phyloP scores from a whole-genome alignment of 2,329 filamentous ascomycete genomes.

The Pseudofabraea citricarpa region DNA sequence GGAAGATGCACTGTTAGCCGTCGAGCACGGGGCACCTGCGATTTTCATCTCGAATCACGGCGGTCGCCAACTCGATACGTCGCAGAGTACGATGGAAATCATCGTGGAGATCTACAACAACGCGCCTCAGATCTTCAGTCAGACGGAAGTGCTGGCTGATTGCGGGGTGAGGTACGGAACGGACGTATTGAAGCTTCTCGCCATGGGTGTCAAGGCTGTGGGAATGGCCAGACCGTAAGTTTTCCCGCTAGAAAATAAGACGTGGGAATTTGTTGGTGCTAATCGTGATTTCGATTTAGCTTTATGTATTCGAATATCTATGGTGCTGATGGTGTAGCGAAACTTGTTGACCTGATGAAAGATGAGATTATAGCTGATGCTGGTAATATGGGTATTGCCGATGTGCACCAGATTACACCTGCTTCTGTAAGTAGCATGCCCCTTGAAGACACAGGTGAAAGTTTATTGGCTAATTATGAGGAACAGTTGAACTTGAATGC shows the following conservation, averaged over 20 bases:
- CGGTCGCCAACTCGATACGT: conserved; percentile 54
- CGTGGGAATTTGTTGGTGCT: no score
- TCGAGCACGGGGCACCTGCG: conserved; percentile 29
- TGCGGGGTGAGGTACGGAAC: conserved; percentile 50
- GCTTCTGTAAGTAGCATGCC: not conserved
- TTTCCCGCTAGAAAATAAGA: not conserved
- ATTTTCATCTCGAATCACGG: conserved; percentile 37
- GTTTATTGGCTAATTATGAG: not conserved
- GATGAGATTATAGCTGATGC: conserved; percentile 3
- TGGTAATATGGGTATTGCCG: not conserved
- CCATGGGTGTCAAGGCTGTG: conserved; percentile 55
- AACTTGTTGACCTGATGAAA: conserved; percentile 1
- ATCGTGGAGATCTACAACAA: conserved; percentile 48
- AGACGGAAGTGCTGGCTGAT: conserved; percentile 51
- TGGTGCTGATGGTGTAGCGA: conserved; percentile 1
- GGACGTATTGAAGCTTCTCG: conserved; percentile 57
- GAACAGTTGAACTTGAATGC: not conserved
- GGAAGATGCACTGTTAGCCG: conserved; percentile 34
- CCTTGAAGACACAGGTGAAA: not conserved
- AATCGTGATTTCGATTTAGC: no score
- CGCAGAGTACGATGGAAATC: conserved; percentile 42
- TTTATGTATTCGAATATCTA: conserved; percentile 2
- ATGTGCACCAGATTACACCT: not conserved
- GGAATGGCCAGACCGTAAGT: conserved; percentile 44
- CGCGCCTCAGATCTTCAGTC: conserved; percentile 5